Evolutionary conservation across 371 early-diverging fungal species (phyloP), one percentile per base, ranked within the genome.

Genomic region (Choanephora cucurbitarum): DNA sequence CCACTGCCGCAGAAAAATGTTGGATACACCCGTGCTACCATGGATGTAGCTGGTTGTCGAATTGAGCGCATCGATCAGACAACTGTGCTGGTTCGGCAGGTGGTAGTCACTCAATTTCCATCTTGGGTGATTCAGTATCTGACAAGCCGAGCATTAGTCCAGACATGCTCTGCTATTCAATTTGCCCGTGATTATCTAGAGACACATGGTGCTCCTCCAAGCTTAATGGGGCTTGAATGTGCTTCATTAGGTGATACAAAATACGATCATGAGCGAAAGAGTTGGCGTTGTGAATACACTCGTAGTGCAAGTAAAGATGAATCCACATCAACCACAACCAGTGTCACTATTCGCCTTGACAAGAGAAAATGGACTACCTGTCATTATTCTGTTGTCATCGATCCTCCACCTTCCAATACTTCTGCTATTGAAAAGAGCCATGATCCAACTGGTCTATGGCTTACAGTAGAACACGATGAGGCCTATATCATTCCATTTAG

Each of bases 401-500:
- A 83, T 48, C 84, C 84, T 11, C 84, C 84, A 0, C 84, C 84
- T 14, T 80, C 81, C 10, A 64, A 71, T 17, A 74, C 79, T 5
- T 50, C 54, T 11, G 79, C 79, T 3, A 49, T 61, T 0, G 58
- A 67, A 28, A 67, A 73, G 18, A 55, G 49, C 0, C 62, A 66
- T 39, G 83, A 83, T 49, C 66, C 72, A 0, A 76, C 71, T 49
- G 84, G 84, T 3, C 58, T 72, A 31, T 78, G 82, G 62, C 44
- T 84, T 0, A 52, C 73, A 18, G 70, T 84, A 7, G 81, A 78
- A 22, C 84, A 84, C 34, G 70, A 73, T 8, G 73, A 80, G 17
- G 77, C 68, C 1, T 66, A 72, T 24, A 79, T 81, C 31, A 76
- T 81, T n/a, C 84, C 82, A 1, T 67, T 75, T 19, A 70, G 79